Conservation (phyloP, 495 filamentous ascomycete species). For the Penicillium cinerascens region DNA sequence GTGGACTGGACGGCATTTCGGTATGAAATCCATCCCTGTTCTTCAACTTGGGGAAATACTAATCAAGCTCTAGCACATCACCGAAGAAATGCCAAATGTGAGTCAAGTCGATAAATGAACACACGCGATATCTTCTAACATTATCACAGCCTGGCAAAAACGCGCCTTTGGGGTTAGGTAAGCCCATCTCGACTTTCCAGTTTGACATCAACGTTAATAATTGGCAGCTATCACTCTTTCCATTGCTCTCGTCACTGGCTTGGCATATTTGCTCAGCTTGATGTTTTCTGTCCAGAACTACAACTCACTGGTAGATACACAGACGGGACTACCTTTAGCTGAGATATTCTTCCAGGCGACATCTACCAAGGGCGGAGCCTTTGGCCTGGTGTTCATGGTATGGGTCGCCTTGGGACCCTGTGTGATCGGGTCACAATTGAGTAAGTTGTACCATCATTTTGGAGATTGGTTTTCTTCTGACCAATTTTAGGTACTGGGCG, state of each 20-base stretch:
- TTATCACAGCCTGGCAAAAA: slow-evolving; percentile 25
- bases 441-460: slow-evolving; percentile 8
- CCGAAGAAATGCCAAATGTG: slow-evolving; percentile 68
- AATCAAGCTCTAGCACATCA: slow-evolving; percentile 54
- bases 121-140: not conserved
- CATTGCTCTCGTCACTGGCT: slow-evolving; percentile 45
- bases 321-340: slow-evolving; percentile 63
- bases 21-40: slow-evolving; percentile 29
- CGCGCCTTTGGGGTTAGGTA: slow-evolving; percentile 32
- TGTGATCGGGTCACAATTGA: slow-evolving; percentile 52
- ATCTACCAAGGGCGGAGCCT: slow-evolving; percentile 54
- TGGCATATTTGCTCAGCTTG: slow-evolving; percentile 41
- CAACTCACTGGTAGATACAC: slow-evolving; percentile 26
- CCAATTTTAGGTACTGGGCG: slow-evolving; percentile 57
- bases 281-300: slow-evolving; percentile 48
- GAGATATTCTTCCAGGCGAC: slow-evolving; percentile 73
- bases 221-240: slow-evolving; percentile 34
- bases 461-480: slow-evolving; percentile 2
- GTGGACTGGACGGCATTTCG: slow-evolving; percentile 58
- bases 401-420: slow-evolving; percentile 47
- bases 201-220: slow-evolving; percentile 9
- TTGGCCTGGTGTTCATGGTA: slow-evolving; percentile 56
- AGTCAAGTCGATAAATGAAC: slow-evolving; percentile 26
- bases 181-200: not conserved
- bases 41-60: not conserved